Evolutionary conservation across 805 yeast species (phyloP), one percentile per base, ranked within the genome.

Genomic region (Jamesozyma spencerorum): DNA sequence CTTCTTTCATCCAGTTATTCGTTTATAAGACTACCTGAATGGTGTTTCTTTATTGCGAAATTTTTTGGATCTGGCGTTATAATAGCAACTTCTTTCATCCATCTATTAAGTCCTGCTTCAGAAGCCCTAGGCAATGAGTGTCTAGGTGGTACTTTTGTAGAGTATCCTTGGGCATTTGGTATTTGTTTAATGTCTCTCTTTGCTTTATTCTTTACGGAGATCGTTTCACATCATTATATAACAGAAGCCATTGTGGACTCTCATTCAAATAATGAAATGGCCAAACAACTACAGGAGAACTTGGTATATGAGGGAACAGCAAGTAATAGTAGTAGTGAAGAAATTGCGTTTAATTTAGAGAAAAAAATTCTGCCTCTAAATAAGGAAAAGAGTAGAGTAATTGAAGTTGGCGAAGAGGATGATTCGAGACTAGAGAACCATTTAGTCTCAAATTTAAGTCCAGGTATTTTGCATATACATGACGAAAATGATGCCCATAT

Each of bases 21-120:
- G 0, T 71, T 71, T 48, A 66, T 81, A 34, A 64, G 76, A 46
- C 50, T 80, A 44, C 86, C 86, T 1, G 51, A 69, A 12, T 70
- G 76, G 75, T 71, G 77, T 47, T 81, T 80, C 60, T 79, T 80
- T 55, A 57, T 77, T 36, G 78, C 84, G 37, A 82, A 81, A 53
- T 82, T 71, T 60, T 84, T 84, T 55, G 94, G 94, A 45, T 79
- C 88, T 3, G 94, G 94, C 41, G 90, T 84, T 37, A 84, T 84
- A 53, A 71, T 84, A 11, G 84, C 90, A 12, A 84, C 94, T 1
- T 85, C 88, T 0, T 81, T 84, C 51, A 77, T 84, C 24, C 94
- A 84, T 63, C 64, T 84, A 44, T 61, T 84, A 43, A 69, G 74
- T 46, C 90, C 86, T 0, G 90, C 92, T 3, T 59, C 68, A 43